These are phyloP conservation scores for Penicillium longicatenatum DNA, from an alignment of 495 filamentous ascomycete species.

Conservation along the genomic window DNA sequence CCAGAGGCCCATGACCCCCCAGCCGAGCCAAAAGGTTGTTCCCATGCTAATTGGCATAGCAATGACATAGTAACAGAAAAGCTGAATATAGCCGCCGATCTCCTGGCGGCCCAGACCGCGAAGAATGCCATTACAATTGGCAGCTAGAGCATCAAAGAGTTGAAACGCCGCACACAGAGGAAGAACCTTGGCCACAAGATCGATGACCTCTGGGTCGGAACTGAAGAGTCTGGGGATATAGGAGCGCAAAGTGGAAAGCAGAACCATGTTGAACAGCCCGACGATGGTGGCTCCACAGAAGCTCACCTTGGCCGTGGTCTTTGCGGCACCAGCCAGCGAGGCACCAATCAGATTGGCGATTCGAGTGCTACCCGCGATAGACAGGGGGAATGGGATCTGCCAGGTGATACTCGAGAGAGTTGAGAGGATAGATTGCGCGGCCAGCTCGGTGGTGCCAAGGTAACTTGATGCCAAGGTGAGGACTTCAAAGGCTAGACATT, in stretches of 20 bases:
- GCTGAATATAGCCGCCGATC: conserved; percentile 83
- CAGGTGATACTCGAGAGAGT: conserved; percentile 63
- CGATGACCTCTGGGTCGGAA: conserved; percentile 74
- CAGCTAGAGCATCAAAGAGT: conserved; percentile 77
- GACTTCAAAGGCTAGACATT: conserved; percentile 83
- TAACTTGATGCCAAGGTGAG: conserved; percentile 72
- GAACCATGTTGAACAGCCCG: conserved; percentile 72
- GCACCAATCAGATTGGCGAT: conserved; percentile 71
- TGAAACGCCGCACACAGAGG: conserved; percentile 86
- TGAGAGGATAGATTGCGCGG: conserved; percentile 66
- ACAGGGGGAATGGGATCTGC: conserved; percentile 67
- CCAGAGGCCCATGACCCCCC: conserved; percentile 81
- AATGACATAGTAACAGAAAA: conserved; percentile 82
- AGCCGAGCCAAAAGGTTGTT: conserved; percentile 68
- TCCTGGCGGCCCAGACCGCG: conserved; percentile 84
- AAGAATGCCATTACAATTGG: conserved; percentile 79
- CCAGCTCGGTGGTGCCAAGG: conserved; percentile 68
- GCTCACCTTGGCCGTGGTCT: conserved; percentile 67
- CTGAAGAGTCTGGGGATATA: conserved; percentile 81
- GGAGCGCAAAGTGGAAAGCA: conserved; percentile 63
- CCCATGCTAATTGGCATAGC: conserved; percentile 83
- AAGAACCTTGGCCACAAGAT: conserved; percentile 68
- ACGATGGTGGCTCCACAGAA: conserved; percentile 65
- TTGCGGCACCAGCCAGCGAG: conserved; percentile 68
- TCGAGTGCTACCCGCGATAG: conserved; percentile 63